Conservation (phyloP, 176 grass and related monocot species). For the Urochloa ruziziensis region DNA sequence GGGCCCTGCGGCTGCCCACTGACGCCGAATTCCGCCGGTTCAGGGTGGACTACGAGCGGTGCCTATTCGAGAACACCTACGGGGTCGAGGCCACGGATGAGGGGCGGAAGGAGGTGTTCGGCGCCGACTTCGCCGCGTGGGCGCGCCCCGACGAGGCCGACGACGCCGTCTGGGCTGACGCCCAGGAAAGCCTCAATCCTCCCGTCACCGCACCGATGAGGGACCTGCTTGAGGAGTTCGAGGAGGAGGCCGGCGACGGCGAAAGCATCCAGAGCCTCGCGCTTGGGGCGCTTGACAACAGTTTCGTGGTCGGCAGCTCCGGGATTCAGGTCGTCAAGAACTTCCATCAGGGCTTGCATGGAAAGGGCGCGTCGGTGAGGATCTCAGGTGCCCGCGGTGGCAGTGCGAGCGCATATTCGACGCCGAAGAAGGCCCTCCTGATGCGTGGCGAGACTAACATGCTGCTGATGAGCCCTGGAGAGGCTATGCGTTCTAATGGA, state of each 20-base stretch:
- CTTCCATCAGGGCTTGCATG: constrained; percentile 80
- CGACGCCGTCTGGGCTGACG: constrained; percentile 73
- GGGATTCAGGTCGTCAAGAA: constrained; percentile 91
- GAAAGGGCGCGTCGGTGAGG: constrained; percentile 70
- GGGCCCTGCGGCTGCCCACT: constrained; percentile 74
- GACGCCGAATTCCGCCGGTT: constrained; percentile 65
- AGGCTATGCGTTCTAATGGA: constrained; percentile 40
- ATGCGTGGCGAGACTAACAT: constrained; percentile 85
- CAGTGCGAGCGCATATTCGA: constrained; percentile 16
- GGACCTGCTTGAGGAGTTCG: constrained; percentile 79
- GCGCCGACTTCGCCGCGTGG: constrained; percentile 86
- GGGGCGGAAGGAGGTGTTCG: constrained; percentile 71
- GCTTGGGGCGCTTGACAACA: constrained; percentile 89
- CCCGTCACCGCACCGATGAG: neutral
- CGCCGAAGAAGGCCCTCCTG: constrained; percentile 68
- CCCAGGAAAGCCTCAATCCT: constrained; percentile 52
- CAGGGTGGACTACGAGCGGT: constrained; percentile 60
- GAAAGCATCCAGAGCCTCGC: constrained; percentile 83
- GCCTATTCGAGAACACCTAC: constrained; percentile 88
- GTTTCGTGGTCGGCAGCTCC: constrained; percentile 72
- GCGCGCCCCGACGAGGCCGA: constrained; percentile 55
- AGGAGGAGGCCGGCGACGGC: constrained; percentile 61
- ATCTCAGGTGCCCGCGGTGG: constrained; percentile 29
- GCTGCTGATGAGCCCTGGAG: constrained; percentile 81
- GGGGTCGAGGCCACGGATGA: constrained; percentile 77